Percentiles rank a stretch among this genome's conserved stretches.
Conservation (phyloP, 257 asterid species). For the Forsythia viridissima region DNA sequence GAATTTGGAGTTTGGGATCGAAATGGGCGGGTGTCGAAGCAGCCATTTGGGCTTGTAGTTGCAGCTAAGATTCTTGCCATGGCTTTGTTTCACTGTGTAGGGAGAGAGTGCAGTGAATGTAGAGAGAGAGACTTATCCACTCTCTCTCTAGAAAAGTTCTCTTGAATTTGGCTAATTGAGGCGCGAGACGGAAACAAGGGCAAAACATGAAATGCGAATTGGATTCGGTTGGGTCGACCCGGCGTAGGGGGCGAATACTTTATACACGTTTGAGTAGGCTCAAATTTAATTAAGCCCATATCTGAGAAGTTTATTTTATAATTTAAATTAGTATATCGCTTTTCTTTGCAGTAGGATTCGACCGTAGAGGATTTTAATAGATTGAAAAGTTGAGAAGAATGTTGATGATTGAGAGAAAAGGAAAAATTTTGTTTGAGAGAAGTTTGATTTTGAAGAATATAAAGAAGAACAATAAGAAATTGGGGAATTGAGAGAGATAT, state of each 20-base stretch:
- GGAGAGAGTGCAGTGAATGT: neutral
- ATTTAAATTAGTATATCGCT: no score
- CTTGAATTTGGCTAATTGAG: neutral
- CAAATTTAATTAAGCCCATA: neutral
- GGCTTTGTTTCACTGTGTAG: neutral
- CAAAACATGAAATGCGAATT: neutral
- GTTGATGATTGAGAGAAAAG: no score
- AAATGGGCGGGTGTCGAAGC: constrained; percentile 33
- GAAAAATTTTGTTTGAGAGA: no score
- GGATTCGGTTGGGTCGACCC: neutral
- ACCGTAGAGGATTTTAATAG: no score
- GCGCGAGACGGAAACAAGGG: neutral
- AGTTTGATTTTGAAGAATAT: no score
- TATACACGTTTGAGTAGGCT: neutral
- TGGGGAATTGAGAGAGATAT: no score
- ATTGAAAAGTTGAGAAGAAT: no score
- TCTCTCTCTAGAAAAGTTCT: neutral
- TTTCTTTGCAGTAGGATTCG: no score
- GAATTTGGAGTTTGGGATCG: constrained; percentile 26
- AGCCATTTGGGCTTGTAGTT: constrained; percentile 37
- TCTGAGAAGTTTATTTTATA: no score
- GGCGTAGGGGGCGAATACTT: neutral
- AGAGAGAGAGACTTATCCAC: neutral
- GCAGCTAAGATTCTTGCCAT: neutral
- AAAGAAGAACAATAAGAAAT: no score